These are phyloP conservation scores for Fusarium sp. DNA, from an alignment of 2,329 filamentous ascomycete species.

Conservation along the genomic window DNA sequence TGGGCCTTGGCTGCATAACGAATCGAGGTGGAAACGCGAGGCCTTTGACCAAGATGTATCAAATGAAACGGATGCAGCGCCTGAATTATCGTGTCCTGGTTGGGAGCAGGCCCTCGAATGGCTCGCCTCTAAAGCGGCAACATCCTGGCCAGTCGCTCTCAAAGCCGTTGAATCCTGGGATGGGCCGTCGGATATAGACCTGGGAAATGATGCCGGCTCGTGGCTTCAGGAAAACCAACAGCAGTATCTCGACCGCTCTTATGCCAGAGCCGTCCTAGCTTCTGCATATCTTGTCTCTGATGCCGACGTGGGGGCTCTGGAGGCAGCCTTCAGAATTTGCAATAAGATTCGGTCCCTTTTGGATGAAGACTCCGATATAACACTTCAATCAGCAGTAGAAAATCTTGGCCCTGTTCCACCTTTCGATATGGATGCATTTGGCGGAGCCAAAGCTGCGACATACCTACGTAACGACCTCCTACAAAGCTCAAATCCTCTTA, in stretches of 20 bases:
- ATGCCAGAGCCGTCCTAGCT: slow-evolving; percentile 74
- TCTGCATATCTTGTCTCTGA: slow-evolving; percentile 74
- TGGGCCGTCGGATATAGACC: slow-evolving; percentile 75
- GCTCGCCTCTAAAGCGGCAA: slow-evolving; percentile 68
- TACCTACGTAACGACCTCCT: slow-evolving; percentile 60
- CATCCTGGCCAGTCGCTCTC: slow-evolving; percentile 70
- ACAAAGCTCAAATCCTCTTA: slow-evolving; percentile 70
- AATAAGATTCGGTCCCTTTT: slow-evolving; percentile 65
- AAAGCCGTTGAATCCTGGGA: slow-evolving; percentile 76
- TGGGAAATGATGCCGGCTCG: slow-evolving; percentile 67
- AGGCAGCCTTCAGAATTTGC: slow-evolving; percentile 68
- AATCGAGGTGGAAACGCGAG: slow-evolving; percentile 62
- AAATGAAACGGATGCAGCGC: slow-evolving; percentile 43
- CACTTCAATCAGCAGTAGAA: slow-evolving; percentile 59
- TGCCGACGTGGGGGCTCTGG: slow-evolving; percentile 65
- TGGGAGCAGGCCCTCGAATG: slow-evolving; percentile 78
- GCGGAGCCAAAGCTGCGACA: slow-evolving; percentile 42
- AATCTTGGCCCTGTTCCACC: slow-evolving; percentile 54
- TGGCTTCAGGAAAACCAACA: slow-evolving; percentile 70
- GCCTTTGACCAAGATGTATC: slow-evolving; percentile 3
- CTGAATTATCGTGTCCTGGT: slow-evolving; percentile 59
- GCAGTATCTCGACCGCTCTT: slow-evolving; percentile 68
- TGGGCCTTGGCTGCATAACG: slow-evolving; percentile 78
- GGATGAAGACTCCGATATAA: slow-evolving; percentile 66
- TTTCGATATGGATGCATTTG: slow-evolving; percentile 34